These are phyloP conservation scores for Neurospora sp. DNA, from an alignment of 495 filamentous ascomycete species.

Conservation along the genomic window DNA sequence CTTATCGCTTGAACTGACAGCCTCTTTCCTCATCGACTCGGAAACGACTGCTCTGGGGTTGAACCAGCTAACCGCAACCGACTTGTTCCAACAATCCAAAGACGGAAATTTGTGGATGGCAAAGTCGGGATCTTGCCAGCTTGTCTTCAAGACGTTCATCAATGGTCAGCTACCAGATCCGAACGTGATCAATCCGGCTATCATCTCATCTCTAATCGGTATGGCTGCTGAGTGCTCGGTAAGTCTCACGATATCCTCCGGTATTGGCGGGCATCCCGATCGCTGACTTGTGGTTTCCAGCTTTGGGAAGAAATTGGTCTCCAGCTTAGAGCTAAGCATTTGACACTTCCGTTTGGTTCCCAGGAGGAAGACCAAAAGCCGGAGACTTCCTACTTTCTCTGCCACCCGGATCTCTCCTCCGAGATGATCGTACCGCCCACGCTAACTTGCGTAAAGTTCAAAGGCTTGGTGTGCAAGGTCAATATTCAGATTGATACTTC, in stretches of 20 bases:
- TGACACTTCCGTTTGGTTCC: neutral
- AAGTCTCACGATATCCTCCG: neutral
- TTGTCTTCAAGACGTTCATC: slow-evolving; percentile 13
- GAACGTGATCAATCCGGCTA: neutral
- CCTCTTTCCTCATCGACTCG: slow-evolving; percentile 6
- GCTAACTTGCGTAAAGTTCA: slow-evolving; percentile 21
- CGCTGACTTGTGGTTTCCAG: slow-evolving; percentile 2
- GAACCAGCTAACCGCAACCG: slow-evolving; percentile 1
- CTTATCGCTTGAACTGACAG: slow-evolving; percentile 10
- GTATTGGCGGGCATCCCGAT: neutral
- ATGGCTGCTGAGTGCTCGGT: slow-evolving; percentile 12
- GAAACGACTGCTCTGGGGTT: neutral
- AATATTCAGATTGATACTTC: slow-evolving; percentile 2
- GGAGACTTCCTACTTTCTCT: slow-evolving; percentile 14
- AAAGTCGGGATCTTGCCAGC: slow-evolving; percentile 18
- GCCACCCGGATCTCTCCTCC: slow-evolving; percentile 19
- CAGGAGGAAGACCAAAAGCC: neutral
- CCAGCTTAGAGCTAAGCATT: slow-evolving; percentile 12
- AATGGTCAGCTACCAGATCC: slow-evolving; percentile 6
- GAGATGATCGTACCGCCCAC: slow-evolving; percentile 12
- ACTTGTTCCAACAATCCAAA: slow-evolving; percentile 6
- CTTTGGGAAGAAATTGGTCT: slow-evolving; percentile 19
- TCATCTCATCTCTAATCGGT: neutral
- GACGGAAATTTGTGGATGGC: slow-evolving; percentile 17
- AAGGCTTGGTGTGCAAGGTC: slow-evolving; percentile 19